Evolutionary conservation across 2,329 filamentous ascomycete genomes (phyloP), one percentile per base, ranked within the genome.

Genomic region (Apiospora sp.): DNA sequence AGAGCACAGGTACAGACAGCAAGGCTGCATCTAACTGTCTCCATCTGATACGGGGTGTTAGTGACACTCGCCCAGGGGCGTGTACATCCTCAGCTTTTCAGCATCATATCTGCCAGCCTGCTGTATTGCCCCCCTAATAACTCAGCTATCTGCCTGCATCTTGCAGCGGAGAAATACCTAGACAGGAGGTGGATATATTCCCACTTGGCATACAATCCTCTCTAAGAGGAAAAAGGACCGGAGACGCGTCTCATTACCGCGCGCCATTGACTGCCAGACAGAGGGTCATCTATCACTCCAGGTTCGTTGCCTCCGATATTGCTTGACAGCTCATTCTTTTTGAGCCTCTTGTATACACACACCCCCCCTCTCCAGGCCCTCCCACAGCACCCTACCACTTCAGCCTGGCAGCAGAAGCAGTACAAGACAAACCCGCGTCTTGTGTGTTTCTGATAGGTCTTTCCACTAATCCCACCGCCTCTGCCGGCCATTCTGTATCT

Each of bases 391-490:
- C 64, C 64, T 68, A n/a, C 37, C 41, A 44, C 67, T 46, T 30
- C 67, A 44, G 19, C 67, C 41, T 37, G 19, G 24, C 67, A 68
- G 37, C 34, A 41, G 68, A 37, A 54, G 46, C 48, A 51, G 68
- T 41, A 70, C 68, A 54, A 70, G 48, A 70, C 68, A 70, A 54
- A n/a, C 37, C 48, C 49, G 44, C 49, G 46, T 58, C 48, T 43
- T 51, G 68, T 58, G 68, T 70, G 68, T 70, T 70, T 70, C 48
- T 70, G 68, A 70, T 44, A 70, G 68, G 48, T 70, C 68, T 58
- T 68, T n/a, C 68, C 49, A 43, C 46, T 41, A 48, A 51, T 41
- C 46, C 46, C 68, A 70, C 68, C 68, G 68, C 68, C 68, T 58
- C 48, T 64, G n/a, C 58, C 34, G 34, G 41, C 19, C 67, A 34